Percentiles rank a stretch among this genome's conserved stretches.
These are phyloP conservation scores for Luvunga scandens DNA, from an alignment of 345 rosid species.

Conservation along the genomic window DNA sequence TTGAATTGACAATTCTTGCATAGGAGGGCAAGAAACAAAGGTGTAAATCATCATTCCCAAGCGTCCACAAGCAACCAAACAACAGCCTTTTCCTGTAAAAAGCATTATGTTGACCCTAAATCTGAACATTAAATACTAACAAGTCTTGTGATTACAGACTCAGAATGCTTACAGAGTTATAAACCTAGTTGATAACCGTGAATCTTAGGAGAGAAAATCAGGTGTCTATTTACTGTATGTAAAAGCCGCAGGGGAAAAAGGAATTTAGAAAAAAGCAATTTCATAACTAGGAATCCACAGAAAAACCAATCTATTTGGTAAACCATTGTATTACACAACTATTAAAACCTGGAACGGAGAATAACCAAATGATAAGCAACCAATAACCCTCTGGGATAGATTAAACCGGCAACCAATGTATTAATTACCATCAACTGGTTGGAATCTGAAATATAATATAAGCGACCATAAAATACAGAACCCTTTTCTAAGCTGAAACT, in stretches of 20 bases:
- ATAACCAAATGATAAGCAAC: not conserved
- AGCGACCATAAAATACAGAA: not conserved
- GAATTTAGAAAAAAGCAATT: not conserved
- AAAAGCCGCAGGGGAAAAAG: not conserved
- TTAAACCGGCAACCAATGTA: not conserved
- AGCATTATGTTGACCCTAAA: not conserved
- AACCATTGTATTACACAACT: not conserved
- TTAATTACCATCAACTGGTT: not conserved
- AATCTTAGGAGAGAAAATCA: not conserved
- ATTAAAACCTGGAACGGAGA: not conserved
- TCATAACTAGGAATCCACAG: not conserved
- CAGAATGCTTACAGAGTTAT: not conserved
- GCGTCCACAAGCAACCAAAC: not conserved
- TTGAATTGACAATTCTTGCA: not conserved
- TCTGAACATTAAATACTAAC: not conserved
- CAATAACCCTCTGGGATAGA: not conserved
- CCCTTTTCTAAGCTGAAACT: not conserved
- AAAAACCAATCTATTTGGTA: not conserved
- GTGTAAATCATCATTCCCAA: not conserved
- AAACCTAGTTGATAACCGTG: not conserved
- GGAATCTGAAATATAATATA: not conserved
- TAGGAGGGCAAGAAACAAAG: not conserved
- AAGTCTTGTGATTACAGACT: not conserved
- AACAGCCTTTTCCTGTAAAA: not conserved
- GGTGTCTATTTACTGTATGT: not conserved